Conservation (phyloP, 139 green algal species). For the Nannochloris sp. region DNA sequence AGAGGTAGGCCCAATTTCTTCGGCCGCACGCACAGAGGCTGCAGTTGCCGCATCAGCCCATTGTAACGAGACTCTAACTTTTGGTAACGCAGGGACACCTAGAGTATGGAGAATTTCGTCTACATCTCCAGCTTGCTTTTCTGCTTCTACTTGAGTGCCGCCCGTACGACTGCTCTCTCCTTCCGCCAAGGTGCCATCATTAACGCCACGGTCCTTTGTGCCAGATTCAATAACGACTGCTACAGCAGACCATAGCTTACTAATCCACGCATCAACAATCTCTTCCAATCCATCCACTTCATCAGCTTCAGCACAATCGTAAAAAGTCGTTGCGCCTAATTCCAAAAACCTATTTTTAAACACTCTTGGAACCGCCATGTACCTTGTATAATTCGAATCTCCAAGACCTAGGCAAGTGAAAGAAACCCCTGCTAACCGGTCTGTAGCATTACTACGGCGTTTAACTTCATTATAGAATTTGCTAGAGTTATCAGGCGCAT, state of each 20-base stretch:
- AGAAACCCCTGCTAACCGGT: conserved; percentile 41
- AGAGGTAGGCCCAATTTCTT: conserved; percentile 14
- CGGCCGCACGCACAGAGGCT: conserved; percentile 9
- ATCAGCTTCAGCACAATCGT: conserved; percentile 69
- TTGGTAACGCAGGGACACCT: conserved; percentile 59
- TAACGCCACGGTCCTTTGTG: neutral
- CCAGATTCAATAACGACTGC: conserved; percentile 30
- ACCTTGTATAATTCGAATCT: conserved; percentile 97
- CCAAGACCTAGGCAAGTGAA: conserved; percentile 87
- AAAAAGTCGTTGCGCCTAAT: conserved; percentile 74
- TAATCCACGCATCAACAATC: conserved; percentile 72
- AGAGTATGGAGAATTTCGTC: neutral
- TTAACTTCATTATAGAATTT: conserved; percentile 55
- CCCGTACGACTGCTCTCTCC: neutral
- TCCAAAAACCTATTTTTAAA: conserved; percentile 62
- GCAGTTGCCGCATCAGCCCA: conserved; percentile 10
- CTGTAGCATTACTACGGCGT: conserved; percentile 25
- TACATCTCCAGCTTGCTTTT: neutral
- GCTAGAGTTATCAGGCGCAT: conserved; percentile 86
- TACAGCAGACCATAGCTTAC: conserved; percentile 53
- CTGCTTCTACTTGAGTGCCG: neutral
- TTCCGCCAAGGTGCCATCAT: neutral
- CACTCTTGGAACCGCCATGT: conserved; percentile 71
- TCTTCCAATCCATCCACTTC: conserved; percentile 88
- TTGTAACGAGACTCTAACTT: conserved; percentile 32